A percentile compares a stretch with the other conserved stretches of the same genome.
These are phyloP conservation scores for Parathielavia appendiculata DNA, from an alignment of 495 filamentous ascomycete genomes.

Conservation along the genomic window DNA sequence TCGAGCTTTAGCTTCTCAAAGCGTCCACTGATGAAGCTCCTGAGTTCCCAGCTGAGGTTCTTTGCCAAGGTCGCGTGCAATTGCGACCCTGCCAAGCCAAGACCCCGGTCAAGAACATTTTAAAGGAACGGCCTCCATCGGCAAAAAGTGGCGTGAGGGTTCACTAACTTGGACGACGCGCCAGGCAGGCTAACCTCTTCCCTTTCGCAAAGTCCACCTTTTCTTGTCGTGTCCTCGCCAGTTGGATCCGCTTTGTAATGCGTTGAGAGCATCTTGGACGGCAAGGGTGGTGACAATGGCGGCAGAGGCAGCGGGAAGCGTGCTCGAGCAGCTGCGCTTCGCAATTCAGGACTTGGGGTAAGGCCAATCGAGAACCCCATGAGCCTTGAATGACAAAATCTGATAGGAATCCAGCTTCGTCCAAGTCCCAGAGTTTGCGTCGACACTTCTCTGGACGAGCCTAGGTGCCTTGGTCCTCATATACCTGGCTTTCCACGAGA, in stretches of 20 bases:
- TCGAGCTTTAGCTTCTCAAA: too few relatives aligned
- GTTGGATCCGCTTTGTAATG: background rate
- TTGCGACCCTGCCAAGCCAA: background rate
- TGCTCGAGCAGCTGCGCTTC: constrained; percentile 24
- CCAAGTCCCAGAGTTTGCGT: constrained; percentile 13
- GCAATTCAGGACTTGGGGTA: constrained; percentile 16
- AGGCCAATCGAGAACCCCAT: background rate
- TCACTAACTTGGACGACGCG: background rate
- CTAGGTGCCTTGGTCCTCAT: constrained; percentile 29
- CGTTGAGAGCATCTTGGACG: background rate
- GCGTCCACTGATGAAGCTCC: too few relatives aligned
- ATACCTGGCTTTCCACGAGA: constrained; percentile 25
- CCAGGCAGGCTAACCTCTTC: background rate
- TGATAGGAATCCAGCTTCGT: constrained; percentile 7
- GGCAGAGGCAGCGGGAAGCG: constrained; percentile 9
- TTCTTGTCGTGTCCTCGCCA: background rate
- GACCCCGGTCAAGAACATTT: background rate
- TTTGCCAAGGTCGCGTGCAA: background rate
- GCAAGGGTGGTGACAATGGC: constrained; percentile 11
- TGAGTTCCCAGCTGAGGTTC: too few relatives aligned
- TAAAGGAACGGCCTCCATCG: too few relatives aligned
- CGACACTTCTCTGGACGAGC: constrained; percentile 23
- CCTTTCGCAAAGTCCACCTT: background rate
- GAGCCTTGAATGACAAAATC: background rate
- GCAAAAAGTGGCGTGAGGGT: constrained; percentile 18